Evolutionary conservation across 179 eudicot species (phyloP).

Genomic region (Vitellaria paradoxa): DNA sequence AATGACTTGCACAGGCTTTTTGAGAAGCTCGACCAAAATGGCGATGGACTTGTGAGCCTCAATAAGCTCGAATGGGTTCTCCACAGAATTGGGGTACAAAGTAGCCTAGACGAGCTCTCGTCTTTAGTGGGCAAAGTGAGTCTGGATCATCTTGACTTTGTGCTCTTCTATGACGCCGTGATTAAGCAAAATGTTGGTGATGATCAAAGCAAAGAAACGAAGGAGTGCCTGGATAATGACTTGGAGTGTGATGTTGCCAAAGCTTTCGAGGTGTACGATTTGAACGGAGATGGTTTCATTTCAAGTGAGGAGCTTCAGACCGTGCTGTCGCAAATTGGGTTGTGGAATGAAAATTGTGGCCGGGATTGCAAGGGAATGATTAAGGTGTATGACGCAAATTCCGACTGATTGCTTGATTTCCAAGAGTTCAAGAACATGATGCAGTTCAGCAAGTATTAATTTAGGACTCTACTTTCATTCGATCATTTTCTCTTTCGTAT

Average conservation of each 20-base stretch:
- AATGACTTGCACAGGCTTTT: background rate
- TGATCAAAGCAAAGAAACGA: background rate
- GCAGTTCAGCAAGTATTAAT: no score
- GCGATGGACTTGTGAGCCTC: conserved; percentile 51
- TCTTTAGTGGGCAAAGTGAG: conserved; percentile 40
- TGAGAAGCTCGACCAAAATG: background rate
- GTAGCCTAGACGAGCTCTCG: conserved; percentile 33
- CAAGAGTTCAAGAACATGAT: no score
- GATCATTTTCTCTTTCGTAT: no score
- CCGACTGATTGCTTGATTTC: conserved; percentile 67
- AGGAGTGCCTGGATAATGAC: no score
- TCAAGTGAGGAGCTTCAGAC: conserved; percentile 58
- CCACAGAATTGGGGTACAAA: conserved; percentile 26
- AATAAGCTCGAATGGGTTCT: conserved; percentile 52
- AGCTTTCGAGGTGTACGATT: conserved; percentile 71
- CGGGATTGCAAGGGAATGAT: conserved; percentile 53
- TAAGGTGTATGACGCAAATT: conserved; percentile 44
- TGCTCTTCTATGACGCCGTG: conserved; percentile 39
- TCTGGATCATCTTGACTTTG: conserved; percentile 43
- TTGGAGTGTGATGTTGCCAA: conserved; percentile 39
- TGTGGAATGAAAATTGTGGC: no score
- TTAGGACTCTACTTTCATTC: no score
- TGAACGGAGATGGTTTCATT: conserved; percentile 64
- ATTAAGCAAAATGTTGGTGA: background rate
- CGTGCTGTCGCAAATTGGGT: conserved; percentile 50